phyloP scores from a whole-genome alignment of 345 rosid genomes.

The Noccaea caerulescens region DNA sequence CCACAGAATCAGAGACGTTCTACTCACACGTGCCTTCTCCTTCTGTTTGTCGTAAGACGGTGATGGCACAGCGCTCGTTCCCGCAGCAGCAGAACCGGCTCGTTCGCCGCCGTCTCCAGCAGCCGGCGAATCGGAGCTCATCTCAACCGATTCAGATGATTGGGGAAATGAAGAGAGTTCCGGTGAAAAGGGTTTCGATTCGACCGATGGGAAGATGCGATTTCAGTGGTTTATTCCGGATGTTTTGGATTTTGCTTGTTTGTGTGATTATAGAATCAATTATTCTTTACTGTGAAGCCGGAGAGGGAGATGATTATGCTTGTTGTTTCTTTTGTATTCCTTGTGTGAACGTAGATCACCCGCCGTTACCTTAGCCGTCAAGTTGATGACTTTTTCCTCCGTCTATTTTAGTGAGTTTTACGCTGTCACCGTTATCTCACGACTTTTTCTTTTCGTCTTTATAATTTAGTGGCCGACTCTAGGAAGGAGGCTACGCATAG shows the following conservation, averaged over 20 bases:
- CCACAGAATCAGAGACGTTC: conserved; percentile 95
- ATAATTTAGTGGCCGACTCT: conserved; percentile 21
- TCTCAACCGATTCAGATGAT: conserved; percentile 39
- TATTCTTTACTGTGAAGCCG: conserved; percentile 14
- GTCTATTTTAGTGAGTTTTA: conserved; percentile 32
- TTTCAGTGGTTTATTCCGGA: background rate
- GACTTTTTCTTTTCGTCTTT: conserved; percentile 28
- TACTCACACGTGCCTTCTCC: conserved; percentile 98
- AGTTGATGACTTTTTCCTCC: conserved; percentile 43
- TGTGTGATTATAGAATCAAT: conserved; percentile 36
- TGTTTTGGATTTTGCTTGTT: conserved; percentile 10
- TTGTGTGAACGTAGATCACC: conserved; percentile 37
- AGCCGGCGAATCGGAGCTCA: conserved; percentile 61
- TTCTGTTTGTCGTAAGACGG: conserved; percentile 67
- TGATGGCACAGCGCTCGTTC: conserved; percentile 40
- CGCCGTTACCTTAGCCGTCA: conserved; percentile 47
- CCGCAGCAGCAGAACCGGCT: conserved; percentile 35
- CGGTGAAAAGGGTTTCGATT: background rate
- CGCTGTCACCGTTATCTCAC: conserved; percentile 31
- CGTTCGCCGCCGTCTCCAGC: conserved; percentile 44
- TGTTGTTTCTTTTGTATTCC: background rate
- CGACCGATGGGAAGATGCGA: background rate
- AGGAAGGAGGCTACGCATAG: background rate
- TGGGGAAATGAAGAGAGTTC: background rate
- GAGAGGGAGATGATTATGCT: conserved; percentile 9